Evolutionary conservation across 2,329 filamentous ascomycete species (phyloP), one percentile per base, ranked within the genome.

Genomic region (Aureobasidium sp.): DNA sequence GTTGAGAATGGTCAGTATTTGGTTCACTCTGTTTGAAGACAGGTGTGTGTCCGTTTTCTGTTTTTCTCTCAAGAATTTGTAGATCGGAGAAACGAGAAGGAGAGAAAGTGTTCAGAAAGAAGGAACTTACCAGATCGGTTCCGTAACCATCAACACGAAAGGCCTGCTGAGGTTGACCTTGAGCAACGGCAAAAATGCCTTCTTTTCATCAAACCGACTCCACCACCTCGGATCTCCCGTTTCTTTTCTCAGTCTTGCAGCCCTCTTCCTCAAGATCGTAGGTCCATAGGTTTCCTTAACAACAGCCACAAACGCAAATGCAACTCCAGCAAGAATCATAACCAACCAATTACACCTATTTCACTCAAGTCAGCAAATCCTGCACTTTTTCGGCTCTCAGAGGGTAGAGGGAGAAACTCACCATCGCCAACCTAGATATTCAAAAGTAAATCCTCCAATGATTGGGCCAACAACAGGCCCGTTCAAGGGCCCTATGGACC

Each of bases 341-440:
- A 87, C 83, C 25, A 94, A 44, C 67, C 65, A 69, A 45, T 39
- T 39, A 21, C 21, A 21, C 21, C 21, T 21, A 21, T 21, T 21
- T 21, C 21, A 21, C 21, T 21, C 21, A 21, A 21, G 21, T 21
- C 21, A 21, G 21, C 21, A 21, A 6, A 15, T 39, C 36, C 36
- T 21, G 21, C 21, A 21, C 21, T 21, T 7, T 15, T n/a, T 21
- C 21, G 9, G n/a, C n/a, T n/a, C n/a, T n/a, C n/a, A n/a, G 21
- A n/a, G 21, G 15, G 6, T 32, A 45, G 0, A 73, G 1, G 21
- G 21, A 21, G 21, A 21, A 1, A 21, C 80, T 88, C 90, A 96
- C 90, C 91, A 96, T 34, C 91, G 78, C 92, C 92, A 97, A 11
- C 90, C 91, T 2, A 94, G 77, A 65, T 88, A 85, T 72, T 91